A percentile compares a stretch with the other conserved stretches of the same genome.
These are phyloP conservation scores for Waitea zeae DNA, from an alignment of 1,284 basidiomycete genomes.

Conservation along the genomic window DNA sequence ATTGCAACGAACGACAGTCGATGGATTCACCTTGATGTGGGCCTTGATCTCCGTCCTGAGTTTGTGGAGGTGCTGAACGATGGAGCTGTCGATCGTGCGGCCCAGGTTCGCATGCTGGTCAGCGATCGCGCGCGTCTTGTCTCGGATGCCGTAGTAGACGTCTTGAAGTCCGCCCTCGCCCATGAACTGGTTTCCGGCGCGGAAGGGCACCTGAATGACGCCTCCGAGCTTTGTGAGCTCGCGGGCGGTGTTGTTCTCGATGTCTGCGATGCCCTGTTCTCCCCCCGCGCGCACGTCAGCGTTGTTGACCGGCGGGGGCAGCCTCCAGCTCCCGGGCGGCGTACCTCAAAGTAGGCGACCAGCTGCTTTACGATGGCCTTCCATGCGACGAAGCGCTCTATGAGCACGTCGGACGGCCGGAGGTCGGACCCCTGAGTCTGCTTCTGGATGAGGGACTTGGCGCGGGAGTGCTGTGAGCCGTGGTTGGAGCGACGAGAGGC, in stretches of 20 bases:
- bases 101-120: constrained; percentile 96
- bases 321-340: constrained; percentile 1
- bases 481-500: constrained; percentile 48
- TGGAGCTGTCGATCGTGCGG: constrained; percentile 91
- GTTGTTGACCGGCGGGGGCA: background rate
- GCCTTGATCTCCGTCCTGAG: constrained; percentile 91
- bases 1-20: background rate
- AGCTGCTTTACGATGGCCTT: constrained; percentile 94
- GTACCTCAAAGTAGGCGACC: constrained; percentile 68
- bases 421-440: constrained; percentile 83
- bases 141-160: constrained; percentile 84
- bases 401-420: constrained; percentile 89
- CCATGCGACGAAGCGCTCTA: constrained; percentile 89
- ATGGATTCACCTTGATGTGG: constrained; percentile 66
- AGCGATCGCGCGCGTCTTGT: constrained; percentile 88
- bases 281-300: too few species aligned
- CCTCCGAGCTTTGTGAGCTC: constrained; percentile 94
- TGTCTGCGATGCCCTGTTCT: constrained; percentile 83
- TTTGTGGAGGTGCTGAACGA: constrained; percentile 96
- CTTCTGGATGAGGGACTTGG: constrained; percentile 80
- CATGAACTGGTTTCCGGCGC: constrained; percentile 88
- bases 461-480: constrained; percentile 55
- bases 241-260: constrained; percentile 87
- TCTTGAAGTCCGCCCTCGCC: constrained; percentile 89
- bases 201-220: constrained; percentile 95